These are phyloP conservation scores for Pseudocercospora macadamiae DNA, from an alignment of 2,329 filamentous ascomycete genomes.

Conservation along the genomic window DNA sequence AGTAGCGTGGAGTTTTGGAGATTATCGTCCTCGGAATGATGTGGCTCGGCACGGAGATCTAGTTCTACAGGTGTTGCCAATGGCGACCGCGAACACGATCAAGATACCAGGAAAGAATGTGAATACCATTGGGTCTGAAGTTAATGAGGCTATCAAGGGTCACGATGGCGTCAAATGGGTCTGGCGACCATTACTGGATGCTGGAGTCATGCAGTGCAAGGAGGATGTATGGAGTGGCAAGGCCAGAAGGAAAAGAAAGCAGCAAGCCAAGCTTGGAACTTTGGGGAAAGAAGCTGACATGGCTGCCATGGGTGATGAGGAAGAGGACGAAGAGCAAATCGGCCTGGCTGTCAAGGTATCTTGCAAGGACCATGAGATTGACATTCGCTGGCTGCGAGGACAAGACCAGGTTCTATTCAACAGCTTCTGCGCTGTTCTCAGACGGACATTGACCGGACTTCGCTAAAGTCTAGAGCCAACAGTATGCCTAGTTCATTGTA, in stretches of 20 bases:
- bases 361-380: conserved; percentile 42
- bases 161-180: conserved; percentile 65
- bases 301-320: conserved; percentile 25
- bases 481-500: too few species aligned
- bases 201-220: conserved; percentile 65
- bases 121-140: conserved; percentile 37
- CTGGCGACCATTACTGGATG: conserved; percentile 59
- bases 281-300: neutral
- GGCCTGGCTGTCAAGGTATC: conserved; percentile 47
- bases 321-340: conserved; percentile 39
- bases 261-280: conserved; percentile 35
- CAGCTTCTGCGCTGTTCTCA: conserved; percentile 83
- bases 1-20: conserved; percentile 81
- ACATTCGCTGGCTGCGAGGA: conserved; percentile 74
- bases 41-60: conserved; percentile 36
- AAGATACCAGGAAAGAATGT: conserved; percentile 34
- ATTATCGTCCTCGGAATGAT: conserved; percentile 63
- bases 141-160: conserved; percentile 54
- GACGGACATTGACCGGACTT: conserved; percentile 38
- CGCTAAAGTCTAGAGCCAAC: neutral
- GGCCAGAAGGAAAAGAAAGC: conserved; percentile 64
- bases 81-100: conserved; percentile 56
- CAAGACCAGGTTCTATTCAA: conserved; percentile 74
- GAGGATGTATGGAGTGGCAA: conserved; percentile 78
- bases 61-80: conserved; percentile 39